Percentiles rank a stretch among this genome's conserved stretches.
These are phyloP conservation scores for Aspergillus hortae DNA, from an alignment of 2,329 filamentous ascomycete genomes.

Conservation along the genomic window DNA sequence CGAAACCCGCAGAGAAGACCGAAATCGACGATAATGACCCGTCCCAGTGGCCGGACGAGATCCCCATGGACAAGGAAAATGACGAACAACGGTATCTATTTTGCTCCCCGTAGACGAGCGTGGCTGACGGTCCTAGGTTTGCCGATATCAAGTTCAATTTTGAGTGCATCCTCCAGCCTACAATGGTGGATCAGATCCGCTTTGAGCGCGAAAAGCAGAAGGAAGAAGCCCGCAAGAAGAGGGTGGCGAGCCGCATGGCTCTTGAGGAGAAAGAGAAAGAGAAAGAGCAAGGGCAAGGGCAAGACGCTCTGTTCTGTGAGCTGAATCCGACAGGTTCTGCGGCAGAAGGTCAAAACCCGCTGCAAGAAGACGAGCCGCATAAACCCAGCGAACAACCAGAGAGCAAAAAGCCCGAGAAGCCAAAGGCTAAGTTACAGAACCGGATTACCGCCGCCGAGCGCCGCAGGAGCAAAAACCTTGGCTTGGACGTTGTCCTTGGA, in stretches of 20 bases:
- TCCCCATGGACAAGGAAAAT: not conserved
- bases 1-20: too few species aligned
- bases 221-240: conserved; percentile 4
- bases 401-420: not conserved
- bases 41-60: not conserved
- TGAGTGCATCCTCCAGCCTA: conserved; percentile 4
- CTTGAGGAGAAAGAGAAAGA: not conserved
- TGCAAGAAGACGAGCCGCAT: not conserved
- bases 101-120: not conserved
- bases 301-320: too few species aligned
- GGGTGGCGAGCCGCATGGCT: conserved; percentile 2
- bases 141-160: conserved; percentile 7
- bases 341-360: not conserved
- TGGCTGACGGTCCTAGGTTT: conserved; percentile 9
- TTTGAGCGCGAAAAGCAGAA: conserved; percentile 9
- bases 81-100: not conserved
- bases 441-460: conserved; percentile 13
- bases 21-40: not conserved
- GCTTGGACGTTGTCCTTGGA: conserved; percentile 8
- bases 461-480: conserved; percentile 10
- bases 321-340: too few species aligned
- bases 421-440: conserved; percentile 1
- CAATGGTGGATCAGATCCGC: conserved; percentile 6
- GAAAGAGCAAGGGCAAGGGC: not conserved
- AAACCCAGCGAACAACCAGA: not conserved